Evolutionary conservation across 805 yeast genomes (phyloP), one percentile per base, ranked within the genome.

Genomic region (Candida parachauliodes): DNA sequence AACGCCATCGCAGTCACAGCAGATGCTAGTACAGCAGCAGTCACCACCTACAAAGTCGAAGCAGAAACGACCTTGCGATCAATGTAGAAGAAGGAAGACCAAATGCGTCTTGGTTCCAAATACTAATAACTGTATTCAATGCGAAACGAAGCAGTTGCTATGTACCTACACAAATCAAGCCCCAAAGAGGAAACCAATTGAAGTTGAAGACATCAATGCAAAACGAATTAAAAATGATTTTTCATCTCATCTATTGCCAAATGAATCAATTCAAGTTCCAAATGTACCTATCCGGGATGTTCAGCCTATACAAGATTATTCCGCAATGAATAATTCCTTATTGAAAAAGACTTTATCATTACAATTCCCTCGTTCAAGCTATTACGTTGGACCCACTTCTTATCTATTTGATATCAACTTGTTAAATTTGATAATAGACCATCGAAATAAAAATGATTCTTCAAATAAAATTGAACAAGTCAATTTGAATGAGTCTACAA

Each of bases 341-440:
- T 67, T 83, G 45, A 81, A 80, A 50, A 80, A 77, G 47, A 81
- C 88, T 0, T 65, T 81, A 22, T 75, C 85, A n/a, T 61, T 86
- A 15, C 96, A 88, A 54, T 87, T 81, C 50, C 96, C 98, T 1
- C 67, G 96, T 40, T 88, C 96, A 0, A 83, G 95, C 14, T 87
- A 87, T 51, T 84, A 79, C 50, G 81, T 89, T 15, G 97, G 98
- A 1, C 81, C 95, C 1, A 84, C 95, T 0, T 88, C 96, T 1
- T 64, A 60, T 12, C 72, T 85, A 20, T 87, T 81, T 54, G 98
- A 91, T 55, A 68, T 77, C 18, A 70, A 76, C 10, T 68, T 91
- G 18, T 66, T 91, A 15, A 81, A 83, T 42, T 63, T 74, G 28
- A 77, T 87, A 24, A 74, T 66, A 19, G 64, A 57, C 21, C 42